Conservation (phyloP, 345 rosid species). For the Eucalyptus pauciflora region DNA sequence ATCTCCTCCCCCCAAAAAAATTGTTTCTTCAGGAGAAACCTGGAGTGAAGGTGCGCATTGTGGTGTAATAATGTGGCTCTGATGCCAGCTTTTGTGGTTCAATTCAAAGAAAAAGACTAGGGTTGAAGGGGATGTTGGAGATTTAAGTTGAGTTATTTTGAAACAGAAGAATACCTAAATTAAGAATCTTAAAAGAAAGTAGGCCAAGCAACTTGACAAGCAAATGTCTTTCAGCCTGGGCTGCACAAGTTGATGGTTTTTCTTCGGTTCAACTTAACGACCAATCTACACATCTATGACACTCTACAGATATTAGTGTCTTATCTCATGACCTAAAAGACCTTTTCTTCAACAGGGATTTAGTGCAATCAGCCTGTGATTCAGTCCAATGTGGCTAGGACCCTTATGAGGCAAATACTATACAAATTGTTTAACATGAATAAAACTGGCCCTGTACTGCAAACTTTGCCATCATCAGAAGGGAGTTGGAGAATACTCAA, state of each 20-base stretch:
- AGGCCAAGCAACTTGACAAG: neutral
- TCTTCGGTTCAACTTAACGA: fast-evolving
- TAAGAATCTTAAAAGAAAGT: neutral
- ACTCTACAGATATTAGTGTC: neutral
- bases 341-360: neutral
- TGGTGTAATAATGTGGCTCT: neutral
- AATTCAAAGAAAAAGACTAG: neutral
- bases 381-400: neutral
- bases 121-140: neutral
- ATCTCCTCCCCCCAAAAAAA: fast-evolving
- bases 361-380: neutral
- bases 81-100: neutral
- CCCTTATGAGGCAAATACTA: neutral
- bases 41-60: neutral
- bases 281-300: fast-evolving
- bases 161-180: no score
- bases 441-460: neutral
- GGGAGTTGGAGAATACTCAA: neutral
- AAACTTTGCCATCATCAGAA: neutral
- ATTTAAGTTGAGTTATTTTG: fast-evolving
- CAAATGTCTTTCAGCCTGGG: fast-evolving
- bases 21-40: fast-evolving
- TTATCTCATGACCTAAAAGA: neutral
- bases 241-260: neutral
- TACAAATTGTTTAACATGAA: no score